Evolutionary conservation across 2,329 filamentous ascomycete genomes (phyloP).

Genomic region (Fusarium aywerte): DNA sequence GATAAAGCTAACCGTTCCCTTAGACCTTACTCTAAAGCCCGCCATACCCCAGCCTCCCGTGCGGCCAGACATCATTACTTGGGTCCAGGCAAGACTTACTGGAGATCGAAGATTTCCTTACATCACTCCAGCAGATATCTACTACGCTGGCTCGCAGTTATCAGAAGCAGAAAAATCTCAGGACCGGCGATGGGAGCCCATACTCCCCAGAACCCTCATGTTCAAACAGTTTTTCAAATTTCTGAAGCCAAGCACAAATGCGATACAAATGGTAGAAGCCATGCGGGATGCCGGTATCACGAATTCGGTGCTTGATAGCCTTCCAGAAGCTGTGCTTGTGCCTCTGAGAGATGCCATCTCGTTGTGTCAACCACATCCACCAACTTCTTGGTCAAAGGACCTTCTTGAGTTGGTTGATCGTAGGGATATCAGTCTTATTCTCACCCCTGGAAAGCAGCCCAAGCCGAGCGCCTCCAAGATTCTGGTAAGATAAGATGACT

Average conservation of each 20-base stretch:
- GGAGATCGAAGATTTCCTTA: slow-evolving; percentile 53
- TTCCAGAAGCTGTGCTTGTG: slow-evolving; percentile 85
- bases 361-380: slow-evolving; percentile 85
- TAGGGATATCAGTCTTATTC: slow-evolving; percentile 78
- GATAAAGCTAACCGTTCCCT: slow-evolving; percentile 16
- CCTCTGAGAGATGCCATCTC: slow-evolving; percentile 85
- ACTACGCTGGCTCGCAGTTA: slow-evolving; percentile 53
- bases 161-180: slow-evolving; percentile 51
- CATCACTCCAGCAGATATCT: slow-evolving; percentile 58
- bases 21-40: slow-evolving; percentile 50
- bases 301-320: slow-evolving; percentile 75
- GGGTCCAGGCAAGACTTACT: slow-evolving; percentile 62
- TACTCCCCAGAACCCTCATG: slow-evolving; percentile 75
- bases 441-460: slow-evolving; percentile 56
- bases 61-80: slow-evolving; percentile 61
- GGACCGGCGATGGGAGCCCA: slow-evolving; percentile 56
- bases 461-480: slow-evolving; percentile 53
- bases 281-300: slow-evolving; percentile 78
- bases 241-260: slow-evolving; percentile 62
- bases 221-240: slow-evolving; percentile 74
- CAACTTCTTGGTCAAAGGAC: slow-evolving; percentile 76
- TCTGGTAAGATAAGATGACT: slow-evolving; percentile 51
- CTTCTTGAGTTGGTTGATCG: slow-evolving; percentile 82
- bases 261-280: slow-evolving; percentile 75
- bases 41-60: slow-evolving; percentile 50